Evolutionary conservation across 106 monocot genomes (phyloP).

Genomic region (Apostasia shenzhenica): DNA sequence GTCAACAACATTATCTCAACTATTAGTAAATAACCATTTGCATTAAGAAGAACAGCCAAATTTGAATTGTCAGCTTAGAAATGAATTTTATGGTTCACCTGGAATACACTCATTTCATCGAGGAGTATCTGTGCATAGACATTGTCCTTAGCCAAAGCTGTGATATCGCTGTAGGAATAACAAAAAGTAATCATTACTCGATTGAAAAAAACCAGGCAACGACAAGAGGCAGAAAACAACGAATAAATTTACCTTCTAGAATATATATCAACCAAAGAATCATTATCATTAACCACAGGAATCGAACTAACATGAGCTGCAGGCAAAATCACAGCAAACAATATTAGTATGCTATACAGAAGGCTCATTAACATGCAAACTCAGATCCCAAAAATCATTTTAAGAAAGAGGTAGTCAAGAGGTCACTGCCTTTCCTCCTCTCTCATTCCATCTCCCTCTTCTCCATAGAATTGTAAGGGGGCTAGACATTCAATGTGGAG

Average conservation of each 20-base stretch:
- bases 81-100: conserved; percentile 21
- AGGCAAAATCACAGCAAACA: conserved; percentile 10
- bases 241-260: conserved; percentile 38
- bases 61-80: too few species aligned
- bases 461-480: too few species aligned
- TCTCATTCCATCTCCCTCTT: too few species aligned
- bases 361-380: neutral
- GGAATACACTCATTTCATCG: conserved; percentile 45
- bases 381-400: too few species aligned
- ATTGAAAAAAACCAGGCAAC: neutral
- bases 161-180: conserved; percentile 57
- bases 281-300: conserved; percentile 68
- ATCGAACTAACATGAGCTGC: conserved; percentile 69
- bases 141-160: conserved; percentile 58
- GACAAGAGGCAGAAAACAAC: neutral
- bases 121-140: conserved; percentile 40
- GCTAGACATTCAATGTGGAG: too few species aligned
- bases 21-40: too few species aligned
- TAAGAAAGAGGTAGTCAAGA: too few species aligned
- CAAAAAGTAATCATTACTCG: neutral
- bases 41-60: too few species aligned
- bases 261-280: conserved; percentile 63
- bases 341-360: neutral
- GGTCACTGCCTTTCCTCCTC: too few species aligned
- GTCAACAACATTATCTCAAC: too few species aligned